Conservation (phyloP, 2,329 filamentous ascomycete genomes). For the Calonectria pauciramosa region DNA sequence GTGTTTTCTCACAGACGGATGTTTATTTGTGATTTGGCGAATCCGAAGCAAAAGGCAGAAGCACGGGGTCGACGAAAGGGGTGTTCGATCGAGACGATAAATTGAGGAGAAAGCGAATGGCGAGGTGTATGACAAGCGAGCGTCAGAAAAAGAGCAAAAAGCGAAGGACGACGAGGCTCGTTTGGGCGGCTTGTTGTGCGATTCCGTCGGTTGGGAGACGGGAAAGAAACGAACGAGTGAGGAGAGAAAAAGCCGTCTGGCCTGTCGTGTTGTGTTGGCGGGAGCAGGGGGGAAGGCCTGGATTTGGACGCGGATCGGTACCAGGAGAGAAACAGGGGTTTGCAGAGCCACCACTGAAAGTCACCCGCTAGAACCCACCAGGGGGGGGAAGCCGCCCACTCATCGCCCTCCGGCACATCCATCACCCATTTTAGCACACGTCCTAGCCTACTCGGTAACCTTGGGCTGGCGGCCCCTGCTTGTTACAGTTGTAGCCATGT, state of each 20-base stretch:
- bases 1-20: not conserved
- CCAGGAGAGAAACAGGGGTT: slow-evolving; percentile 20
- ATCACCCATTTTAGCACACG: slow-evolving; percentile 20
- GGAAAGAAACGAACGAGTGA: slow-evolving; percentile 17
- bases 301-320: slow-evolving; percentile 9
- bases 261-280: slow-evolving; percentile 27
- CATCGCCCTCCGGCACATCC: slow-evolving; percentile 12
- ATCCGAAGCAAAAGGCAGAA: not conserved
- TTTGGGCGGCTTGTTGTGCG: slow-evolving; percentile 6
- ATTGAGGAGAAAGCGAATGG: slow-evolving; percentile 6
- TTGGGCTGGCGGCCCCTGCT: not conserved
- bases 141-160: slow-evolving; percentile 32
- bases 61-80: not conserved
- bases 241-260: slow-evolving; percentile 14
- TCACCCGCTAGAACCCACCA: slow-evolving; percentile 17
- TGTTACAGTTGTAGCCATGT: not conserved
- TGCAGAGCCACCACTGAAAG: slow-evolving; percentile 10
- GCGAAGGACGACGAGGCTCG: slow-evolving; percentile 32
- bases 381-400: slow-evolving; percentile 7
- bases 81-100: slow-evolving; percentile 18
- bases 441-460: not conserved
- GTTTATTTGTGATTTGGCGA: not conserved
- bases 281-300: slow-evolving; percentile 16
- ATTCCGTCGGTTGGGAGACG: slow-evolving; percentile 16
- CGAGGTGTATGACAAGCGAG: slow-evolving; percentile 29